phyloP scores from a whole-genome alignment of 805 yeast genomes.

The Hanseniaspora taiwanica region DNA sequence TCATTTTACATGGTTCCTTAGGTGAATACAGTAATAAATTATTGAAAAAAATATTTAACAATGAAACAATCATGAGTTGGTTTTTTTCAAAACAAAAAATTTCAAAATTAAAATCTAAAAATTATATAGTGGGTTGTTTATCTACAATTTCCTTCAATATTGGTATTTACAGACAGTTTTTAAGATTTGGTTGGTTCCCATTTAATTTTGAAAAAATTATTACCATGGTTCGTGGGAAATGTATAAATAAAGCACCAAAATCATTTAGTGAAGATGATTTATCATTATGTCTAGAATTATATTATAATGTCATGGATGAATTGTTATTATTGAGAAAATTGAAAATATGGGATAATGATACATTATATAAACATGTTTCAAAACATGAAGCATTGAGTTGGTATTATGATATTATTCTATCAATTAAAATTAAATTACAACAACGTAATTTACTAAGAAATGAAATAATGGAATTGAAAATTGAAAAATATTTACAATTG shows the following conservation, averaged over 20 bases:
- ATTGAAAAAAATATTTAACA: no score
- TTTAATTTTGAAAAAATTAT: conserved; percentile 33
- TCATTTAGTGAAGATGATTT: conserved; percentile 34
- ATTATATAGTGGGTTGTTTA: conserved; percentile 12
- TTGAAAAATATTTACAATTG: conserved; percentile 22
- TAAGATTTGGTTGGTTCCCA: conserved; percentile 62
- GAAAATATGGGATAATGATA: conserved; percentile 15
- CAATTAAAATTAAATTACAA: conserved; percentile 37
- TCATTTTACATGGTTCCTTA: no score
- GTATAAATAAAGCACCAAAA: conserved; percentile 5
- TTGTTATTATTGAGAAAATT: conserved; percentile 41
- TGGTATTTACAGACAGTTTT: conserved; percentile 46
- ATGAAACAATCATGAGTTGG: no score
- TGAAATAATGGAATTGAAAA: conserved; percentile 38
- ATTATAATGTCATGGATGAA: conserved; percentile 58
- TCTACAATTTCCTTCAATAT: conserved; percentile 30
- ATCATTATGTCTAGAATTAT: conserved; percentile 40
- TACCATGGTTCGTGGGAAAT: no score
- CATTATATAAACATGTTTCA: conserved; percentile 25
- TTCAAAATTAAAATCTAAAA: no score
- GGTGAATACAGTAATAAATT: no score
- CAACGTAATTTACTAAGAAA: conserved; percentile 30
- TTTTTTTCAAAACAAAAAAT: no score
- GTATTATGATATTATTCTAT: conserved; percentile 51
- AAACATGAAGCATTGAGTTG: conserved; percentile 56